Evolutionary conservation across 805 yeast species (phyloP).

Genomic region (Teunomyces lycoperdinae): DNA sequence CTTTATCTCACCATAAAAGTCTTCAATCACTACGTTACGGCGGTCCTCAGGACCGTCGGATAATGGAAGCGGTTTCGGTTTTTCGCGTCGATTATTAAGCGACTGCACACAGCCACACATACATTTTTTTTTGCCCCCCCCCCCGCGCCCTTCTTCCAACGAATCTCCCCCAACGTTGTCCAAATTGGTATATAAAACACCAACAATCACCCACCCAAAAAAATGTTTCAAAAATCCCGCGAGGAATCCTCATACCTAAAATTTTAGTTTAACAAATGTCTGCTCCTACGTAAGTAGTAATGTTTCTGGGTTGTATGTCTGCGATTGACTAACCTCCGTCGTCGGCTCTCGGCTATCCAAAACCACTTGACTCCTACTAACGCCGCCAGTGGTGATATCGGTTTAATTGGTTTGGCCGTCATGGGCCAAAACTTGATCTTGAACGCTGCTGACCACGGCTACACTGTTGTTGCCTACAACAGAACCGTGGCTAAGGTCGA

Average conservation of each 20-base stretch:
- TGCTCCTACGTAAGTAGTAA: slow-evolving; percentile 42
- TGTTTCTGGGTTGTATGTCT: not conserved
- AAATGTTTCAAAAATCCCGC: not conserved
- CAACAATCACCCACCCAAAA: not conserved
- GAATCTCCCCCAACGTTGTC: not conserved
- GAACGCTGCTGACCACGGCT: slow-evolving; percentile 98
- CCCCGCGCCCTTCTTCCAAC: too few relatives aligned
- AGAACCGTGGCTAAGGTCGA: slow-evolving; percentile 96
- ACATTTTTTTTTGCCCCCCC: too few relatives aligned
- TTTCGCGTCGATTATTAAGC: slow-evolving; percentile 1
- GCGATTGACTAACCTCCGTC: slow-evolving; percentile 7
- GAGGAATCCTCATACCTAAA: slow-evolving; percentile 3
- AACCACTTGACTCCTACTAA: slow-evolving; percentile 19
- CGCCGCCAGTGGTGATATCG: slow-evolving; percentile 80
- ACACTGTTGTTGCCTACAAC: slow-evolving; percentile 97
- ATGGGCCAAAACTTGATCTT: slow-evolving; percentile 98
- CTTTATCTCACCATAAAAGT: not conserved
- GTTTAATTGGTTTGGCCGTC: slow-evolving; percentile 98
- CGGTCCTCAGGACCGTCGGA: too few relatives aligned
- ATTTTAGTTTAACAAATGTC: slow-evolving; percentile 16
- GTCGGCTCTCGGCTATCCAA: slow-evolving; percentile 10
- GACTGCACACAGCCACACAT: not conserved
- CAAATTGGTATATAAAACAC: not conserved
- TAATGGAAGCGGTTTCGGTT: too few relatives aligned
- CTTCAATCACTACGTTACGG: not conserved